Conservation (phyloP, 2,329 filamentous ascomycete species). For the Hortaea werneckii region DNA sequence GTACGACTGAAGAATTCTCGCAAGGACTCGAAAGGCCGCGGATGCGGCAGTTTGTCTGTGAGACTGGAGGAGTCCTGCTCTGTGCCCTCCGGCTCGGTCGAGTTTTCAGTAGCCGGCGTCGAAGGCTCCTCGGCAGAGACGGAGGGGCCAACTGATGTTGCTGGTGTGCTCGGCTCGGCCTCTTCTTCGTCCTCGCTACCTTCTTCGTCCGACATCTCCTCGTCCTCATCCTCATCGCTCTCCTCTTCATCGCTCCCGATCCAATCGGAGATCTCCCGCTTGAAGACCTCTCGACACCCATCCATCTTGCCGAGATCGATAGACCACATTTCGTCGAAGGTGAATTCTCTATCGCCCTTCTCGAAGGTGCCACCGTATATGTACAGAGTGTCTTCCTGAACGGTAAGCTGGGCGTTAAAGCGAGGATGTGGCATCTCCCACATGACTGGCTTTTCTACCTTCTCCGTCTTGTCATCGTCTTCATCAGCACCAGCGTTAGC, state of each 20-base stretch:
- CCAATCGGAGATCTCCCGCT: constrained; percentile 78
- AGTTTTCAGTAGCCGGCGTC: constrained; percentile 10
- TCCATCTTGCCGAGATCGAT: constrained; percentile 92
- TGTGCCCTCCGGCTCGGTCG: constrained; percentile 11
- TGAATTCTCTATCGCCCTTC: constrained; percentile 88
- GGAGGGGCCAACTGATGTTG: constrained; percentile 10
- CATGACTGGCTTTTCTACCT: constrained; percentile 45
- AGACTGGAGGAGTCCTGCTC: constrained; percentile 36
- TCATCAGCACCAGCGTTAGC: constrained; percentile 24
- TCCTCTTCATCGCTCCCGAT: constrained; percentile 42
- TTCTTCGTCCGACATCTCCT: constrained; percentile 15
- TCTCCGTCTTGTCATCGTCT: constrained; percentile 45
- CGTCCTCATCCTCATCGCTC: constrained; percentile 39
- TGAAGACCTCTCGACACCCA: constrained; percentile 86
- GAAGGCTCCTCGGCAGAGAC: constrained; percentile 1
- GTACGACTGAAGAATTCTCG: constrained; percentile 89
- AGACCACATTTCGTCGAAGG: constrained; percentile 88
- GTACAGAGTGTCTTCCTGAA: constrained; percentile 86
- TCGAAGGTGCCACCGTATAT: constrained; percentile 94
- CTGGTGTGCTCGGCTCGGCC: constrained; percentile 14
- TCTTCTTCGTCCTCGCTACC: constrained; percentile 3
- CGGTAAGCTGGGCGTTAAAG: constrained; percentile 83
- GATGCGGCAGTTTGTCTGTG: constrained; percentile 67
- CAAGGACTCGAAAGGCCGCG: constrained; percentile 74
- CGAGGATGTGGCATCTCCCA: constrained; percentile 81